Conservation (phyloP, 768 basidiomycete species). For the Cystofilobasidium bisporidii region DNA sequence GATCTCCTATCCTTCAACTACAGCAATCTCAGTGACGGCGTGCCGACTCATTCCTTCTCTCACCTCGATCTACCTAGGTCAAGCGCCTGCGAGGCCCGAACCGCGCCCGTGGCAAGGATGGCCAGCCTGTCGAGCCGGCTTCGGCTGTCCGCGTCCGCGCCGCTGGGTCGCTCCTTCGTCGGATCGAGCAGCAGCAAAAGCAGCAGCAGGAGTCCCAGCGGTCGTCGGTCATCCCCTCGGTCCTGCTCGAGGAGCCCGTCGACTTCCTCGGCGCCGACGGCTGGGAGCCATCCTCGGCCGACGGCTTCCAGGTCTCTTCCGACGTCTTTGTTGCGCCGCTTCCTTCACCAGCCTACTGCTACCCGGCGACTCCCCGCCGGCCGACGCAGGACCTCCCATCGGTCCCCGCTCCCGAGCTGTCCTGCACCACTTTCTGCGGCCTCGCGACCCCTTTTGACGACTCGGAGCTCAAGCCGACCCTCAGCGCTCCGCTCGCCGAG, state of each 20-base stretch:
- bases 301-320: conserved; percentile 3
- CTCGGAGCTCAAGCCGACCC: neutral
- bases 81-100: neutral
- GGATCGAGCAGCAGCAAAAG: neutral
- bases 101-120: neutral
- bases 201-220: neutral
- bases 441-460: neutral
- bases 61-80: neutral
- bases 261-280: conserved; percentile 1
- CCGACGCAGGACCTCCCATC: neutral
- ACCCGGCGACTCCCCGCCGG: neutral
- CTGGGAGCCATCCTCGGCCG: neutral
- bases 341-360: neutral
- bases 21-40: neutral
- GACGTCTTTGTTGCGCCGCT: neutral
- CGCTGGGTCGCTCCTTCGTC: neutral
- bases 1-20: neutral
- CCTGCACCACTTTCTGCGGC: neutral
- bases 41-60: neutral
- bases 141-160: neutral
- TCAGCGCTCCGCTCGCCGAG: neutral
- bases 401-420: neutral
- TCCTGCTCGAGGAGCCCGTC: neutral
- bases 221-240: neutral
- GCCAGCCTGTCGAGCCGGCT: neutral